Percentiles rank a stretch among this genome's conserved stretches.
Conservation (phyloP, 495 filamentous ascomycete species). For the Penicillium dipodomyicola region DNA sequence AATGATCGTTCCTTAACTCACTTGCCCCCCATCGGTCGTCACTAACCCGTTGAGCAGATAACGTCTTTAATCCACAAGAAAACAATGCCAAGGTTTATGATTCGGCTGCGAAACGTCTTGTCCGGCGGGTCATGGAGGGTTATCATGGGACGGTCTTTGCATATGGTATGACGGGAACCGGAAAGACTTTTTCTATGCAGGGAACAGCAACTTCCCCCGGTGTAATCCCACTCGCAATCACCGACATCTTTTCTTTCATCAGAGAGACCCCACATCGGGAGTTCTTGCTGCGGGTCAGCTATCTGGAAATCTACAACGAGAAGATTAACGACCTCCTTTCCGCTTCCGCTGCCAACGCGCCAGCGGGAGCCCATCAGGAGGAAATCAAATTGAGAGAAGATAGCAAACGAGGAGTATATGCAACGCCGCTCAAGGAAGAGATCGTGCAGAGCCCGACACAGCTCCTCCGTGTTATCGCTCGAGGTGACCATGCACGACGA, state of each 20-base stretch:
- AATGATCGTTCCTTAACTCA: neutral
- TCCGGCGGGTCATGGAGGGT: conserved; percentile 96
- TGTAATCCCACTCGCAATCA: conserved; percentile 95
- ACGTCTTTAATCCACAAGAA: conserved; percentile 89
- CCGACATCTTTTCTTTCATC: conserved; percentile 98
- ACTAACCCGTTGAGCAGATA: conserved; percentile 57
- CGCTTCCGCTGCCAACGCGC: conserved; percentile 54
- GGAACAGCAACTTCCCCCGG: conserved; percentile 95
- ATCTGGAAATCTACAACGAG: conserved; percentile 98
- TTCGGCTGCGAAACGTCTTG: conserved; percentile 85
- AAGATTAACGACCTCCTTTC: conserved; percentile 92
- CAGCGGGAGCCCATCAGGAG: conserved; percentile 58
- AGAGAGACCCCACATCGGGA: conserved; percentile 93
- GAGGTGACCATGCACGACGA: conserved; percentile 85
- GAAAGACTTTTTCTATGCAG: conserved; percentile 99
- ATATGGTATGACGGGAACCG: conserved; percentile 98
- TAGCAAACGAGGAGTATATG: conserved; percentile 93
- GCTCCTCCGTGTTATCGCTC: conserved; percentile 87
- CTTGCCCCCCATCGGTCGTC: neutral
- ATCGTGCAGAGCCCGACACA: conserved; percentile 98
- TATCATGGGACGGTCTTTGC: conserved; percentile 98
- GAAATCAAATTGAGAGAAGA: conserved; percentile 97
- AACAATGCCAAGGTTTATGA: conserved; percentile 95
- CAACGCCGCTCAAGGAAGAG: conserved; percentile 93
- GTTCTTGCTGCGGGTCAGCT: conserved; percentile 94